phyloP scores from a whole-genome alignment of 2,329 filamentous ascomycete species.

The Lachnellula occidentalis region DNA sequence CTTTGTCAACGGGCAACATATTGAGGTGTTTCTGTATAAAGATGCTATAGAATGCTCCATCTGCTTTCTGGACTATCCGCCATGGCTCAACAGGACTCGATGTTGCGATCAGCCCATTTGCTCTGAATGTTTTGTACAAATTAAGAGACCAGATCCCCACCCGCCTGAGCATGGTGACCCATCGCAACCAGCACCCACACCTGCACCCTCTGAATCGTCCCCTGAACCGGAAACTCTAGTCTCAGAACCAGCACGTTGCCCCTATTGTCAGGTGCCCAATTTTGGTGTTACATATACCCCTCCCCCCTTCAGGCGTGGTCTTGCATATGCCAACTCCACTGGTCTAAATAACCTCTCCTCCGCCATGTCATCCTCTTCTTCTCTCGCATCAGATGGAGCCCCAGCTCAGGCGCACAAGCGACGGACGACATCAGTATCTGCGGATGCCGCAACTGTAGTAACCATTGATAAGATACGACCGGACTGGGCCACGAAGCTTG shows the following conservation, averaged over 20 bases:
- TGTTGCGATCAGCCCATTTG: constrained; percentile 97
- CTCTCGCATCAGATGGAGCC: constrained; percentile 54
- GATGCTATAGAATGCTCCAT: constrained; percentile 88
- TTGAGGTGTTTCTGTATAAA: constrained; percentile 93
- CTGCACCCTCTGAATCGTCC: constrained; percentile 29
- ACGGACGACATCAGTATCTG: constrained; percentile 68
- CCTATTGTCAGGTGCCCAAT: constrained; percentile 90
- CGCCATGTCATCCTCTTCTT: constrained; percentile 83
- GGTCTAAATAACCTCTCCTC: constrained; percentile 52
- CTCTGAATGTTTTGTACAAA: constrained; percentile 98
- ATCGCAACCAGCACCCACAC: constrained; percentile 28
- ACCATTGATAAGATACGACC: constrained; percentile 89
- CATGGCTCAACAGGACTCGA: constrained; percentile 86
- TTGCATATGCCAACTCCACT: constrained; percentile 58
- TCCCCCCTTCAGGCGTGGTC: constrained; percentile 79
- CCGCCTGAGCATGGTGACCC: constrained; percentile 63
- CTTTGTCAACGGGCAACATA: constrained; percentile 86
- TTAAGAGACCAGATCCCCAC: constrained; percentile 89
- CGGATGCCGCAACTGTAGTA: constrained; percentile 77
- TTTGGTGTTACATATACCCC: constrained; percentile 95
- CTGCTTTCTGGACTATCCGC: constrained; percentile 93
- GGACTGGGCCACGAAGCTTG: constrained; percentile 89
- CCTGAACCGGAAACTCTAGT: constrained; percentile 61
- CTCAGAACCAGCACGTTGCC: constrained; percentile 86
- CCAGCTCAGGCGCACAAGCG: constrained; percentile 38